Conservation (phyloP, 176 grass and related monocot genomes). For the Microstegium vimineum region DNA sequence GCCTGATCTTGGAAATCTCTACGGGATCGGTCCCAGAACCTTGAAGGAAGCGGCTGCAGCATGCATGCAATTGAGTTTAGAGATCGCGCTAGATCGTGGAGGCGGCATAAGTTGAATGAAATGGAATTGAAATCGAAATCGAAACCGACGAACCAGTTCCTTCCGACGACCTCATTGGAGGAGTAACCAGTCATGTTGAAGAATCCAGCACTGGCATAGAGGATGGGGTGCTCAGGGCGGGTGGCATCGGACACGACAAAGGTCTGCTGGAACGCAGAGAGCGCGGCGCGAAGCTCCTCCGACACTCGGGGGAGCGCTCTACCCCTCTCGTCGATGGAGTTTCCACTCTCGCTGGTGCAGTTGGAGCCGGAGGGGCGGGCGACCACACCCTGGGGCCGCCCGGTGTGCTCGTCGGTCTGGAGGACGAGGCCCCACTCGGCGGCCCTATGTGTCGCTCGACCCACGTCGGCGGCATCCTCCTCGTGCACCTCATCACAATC, state of each 20-base stretch:
- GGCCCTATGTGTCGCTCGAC: conserved; percentile 49
- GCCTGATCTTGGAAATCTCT: conserved; percentile 88
- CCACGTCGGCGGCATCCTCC: not conserved
- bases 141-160: conserved; percentile 58
- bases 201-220: conserved; percentile 73
- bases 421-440: conserved; percentile 92
- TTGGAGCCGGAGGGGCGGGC: conserved; percentile 41
- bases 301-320: conserved; percentile 47
- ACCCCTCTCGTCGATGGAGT: not conserved
- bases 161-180: conserved; percentile 59
- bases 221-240: conserved; percentile 53
- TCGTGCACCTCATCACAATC: not conserved
- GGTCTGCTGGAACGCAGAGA: conserved; percentile 76
- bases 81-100: not conserved
- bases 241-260: conserved; percentile 75
- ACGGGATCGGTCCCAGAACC: conserved; percentile 57
- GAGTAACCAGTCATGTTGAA: conserved; percentile 80
- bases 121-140: not conserved
- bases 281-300: conserved; percentile 68
- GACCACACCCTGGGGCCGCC: conserved; percentile 55
- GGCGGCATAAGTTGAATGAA: not conserved
- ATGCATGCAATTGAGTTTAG: too few species aligned
- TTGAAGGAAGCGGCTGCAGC: conserved; percentile 79
- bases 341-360: conserved; percentile 9
- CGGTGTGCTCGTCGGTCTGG: conserved; percentile 76